Percentiles rank a stretch among this genome's conserved stretches.
phyloP scores from a whole-genome alignment of 345 rosid species.

The Eucalyptus regnans region DNA sequence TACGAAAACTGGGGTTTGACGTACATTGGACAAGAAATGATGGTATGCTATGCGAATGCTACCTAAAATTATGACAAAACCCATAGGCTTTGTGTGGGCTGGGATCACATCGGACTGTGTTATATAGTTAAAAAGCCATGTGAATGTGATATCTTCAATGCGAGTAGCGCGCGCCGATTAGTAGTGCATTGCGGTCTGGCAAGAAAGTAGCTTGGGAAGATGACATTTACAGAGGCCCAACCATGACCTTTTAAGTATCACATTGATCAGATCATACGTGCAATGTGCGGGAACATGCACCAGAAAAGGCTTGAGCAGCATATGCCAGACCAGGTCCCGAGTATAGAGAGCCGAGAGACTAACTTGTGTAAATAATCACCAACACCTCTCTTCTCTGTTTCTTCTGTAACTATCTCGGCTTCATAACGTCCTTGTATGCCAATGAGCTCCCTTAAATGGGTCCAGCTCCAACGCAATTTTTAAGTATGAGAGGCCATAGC shows the following conservation, averaged over 20 bases:
- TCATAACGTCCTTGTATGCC: background rate
- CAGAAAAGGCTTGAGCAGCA: background rate
- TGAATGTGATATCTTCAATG: background rate
- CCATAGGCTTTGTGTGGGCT: background rate
- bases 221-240: background rate
- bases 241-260: background rate
- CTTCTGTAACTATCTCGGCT: background rate
- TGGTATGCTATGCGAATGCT: background rate
- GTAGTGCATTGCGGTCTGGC: background rate
- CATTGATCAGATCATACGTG: background rate
- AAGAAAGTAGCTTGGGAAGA: background rate
- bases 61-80: background rate
- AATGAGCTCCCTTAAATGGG: background rate
- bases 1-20: background rate
- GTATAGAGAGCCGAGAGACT: background rate
- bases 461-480: background rate
- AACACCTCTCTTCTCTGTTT: background rate
- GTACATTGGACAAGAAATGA: background rate
- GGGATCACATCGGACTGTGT: background rate
- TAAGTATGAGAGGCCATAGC: background rate
- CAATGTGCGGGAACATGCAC: background rate
- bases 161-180: background rate
- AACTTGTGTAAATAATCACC: background rate
- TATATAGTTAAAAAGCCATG: background rate
- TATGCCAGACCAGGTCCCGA: background rate